Conservation (phyloP, 176 grass and related monocot species). For the Areca catechu region DNA sequence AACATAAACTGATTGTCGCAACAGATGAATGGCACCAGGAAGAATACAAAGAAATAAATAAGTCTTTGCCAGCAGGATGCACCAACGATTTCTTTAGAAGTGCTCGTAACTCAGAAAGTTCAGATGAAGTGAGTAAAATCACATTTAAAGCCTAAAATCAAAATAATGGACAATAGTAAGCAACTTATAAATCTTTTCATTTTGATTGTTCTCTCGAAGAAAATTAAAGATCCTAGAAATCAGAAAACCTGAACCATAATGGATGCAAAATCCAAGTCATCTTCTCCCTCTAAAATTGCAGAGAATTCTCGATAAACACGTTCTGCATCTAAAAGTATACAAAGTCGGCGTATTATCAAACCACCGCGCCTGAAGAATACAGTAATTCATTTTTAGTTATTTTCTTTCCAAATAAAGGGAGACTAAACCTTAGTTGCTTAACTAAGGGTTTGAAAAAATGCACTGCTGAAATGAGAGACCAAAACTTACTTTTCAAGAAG, state of each 20-base stretch:
- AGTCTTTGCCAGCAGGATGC: constrained; percentile 68
- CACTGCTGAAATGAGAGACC: too few species aligned
- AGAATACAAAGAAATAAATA: constrained; percentile 80
- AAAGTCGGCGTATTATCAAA: constrained; percentile 82
- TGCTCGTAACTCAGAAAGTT: constrained; percentile 57
- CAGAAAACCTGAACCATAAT: constrained; percentile 86
- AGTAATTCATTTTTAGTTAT: too few species aligned
- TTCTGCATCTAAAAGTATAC: constrained; percentile 79
- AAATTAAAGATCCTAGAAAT: neutral
- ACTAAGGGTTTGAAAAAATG: too few species aligned
- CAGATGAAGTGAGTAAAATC: constrained; percentile 89
- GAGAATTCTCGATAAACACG: constrained; percentile 85
- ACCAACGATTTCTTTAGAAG: constrained; percentile 82
- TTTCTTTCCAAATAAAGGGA: too few species aligned
- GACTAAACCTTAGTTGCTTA: too few species aligned
- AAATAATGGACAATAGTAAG: neutral
- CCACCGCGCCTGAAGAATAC: constrained; percentile 55
- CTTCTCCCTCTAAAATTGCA: constrained; percentile 58
- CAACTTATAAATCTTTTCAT: too few species aligned
- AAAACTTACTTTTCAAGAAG: constrained; percentile 75
- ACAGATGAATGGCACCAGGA: constrained; percentile 95
- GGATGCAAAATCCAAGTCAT: constrained; percentile 74
- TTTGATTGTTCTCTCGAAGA: too few species aligned
- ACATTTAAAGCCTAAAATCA: constrained; percentile 83
- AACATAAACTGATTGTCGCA: constrained; percentile 86